phyloP scores from a whole-genome alignment of 345 rosid species.

The Excoecaria agallocha region DNA sequence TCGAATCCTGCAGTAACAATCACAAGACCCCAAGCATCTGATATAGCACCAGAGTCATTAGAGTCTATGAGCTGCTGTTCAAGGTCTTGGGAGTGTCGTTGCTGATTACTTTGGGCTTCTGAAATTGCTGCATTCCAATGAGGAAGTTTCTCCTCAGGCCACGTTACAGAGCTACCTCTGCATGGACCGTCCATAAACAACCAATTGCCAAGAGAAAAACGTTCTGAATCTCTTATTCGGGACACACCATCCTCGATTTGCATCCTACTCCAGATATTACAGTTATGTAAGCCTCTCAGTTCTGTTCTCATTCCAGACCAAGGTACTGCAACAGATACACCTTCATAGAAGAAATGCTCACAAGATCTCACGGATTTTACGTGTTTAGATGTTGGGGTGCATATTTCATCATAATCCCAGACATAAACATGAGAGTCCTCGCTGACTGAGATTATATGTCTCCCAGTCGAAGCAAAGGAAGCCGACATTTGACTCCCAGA shows the following conservation, averaged over 20 bases:
- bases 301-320: slow-evolving; percentile 47
- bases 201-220: slow-evolving; percentile 40
- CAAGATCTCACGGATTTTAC: slow-evolving; percentile 49
- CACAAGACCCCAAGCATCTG: slow-evolving; percentile 72
- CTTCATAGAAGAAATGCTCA: slow-evolving; percentile 65
- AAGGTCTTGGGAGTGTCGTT: slow-evolving; percentile 1
- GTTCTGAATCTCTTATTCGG: slow-evolving; percentile 6
- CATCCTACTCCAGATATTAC: slow-evolving; percentile 10
- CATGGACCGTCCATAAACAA: slow-evolving; percentile 49
- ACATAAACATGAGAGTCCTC: slow-evolving; percentile 68
- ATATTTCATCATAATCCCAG: slow-evolving; percentile 53
- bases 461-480: slow-evolving; percentile 61
- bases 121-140: slow-evolving; percentile 25
- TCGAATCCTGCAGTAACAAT: slow-evolving; percentile 76
- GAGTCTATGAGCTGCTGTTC: not conserved
- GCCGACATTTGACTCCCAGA: slow-evolving; percentile 75
- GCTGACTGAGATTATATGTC: slow-evolving; percentile 74
- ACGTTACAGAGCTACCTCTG: slow-evolving; percentile 58
- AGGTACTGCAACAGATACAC: slow-evolving; percentile 60
- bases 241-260: slow-evolving; percentile 20
- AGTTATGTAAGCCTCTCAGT: not conserved
- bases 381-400: slow-evolving; percentile 36
- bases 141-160: slow-evolving; percentile 92
- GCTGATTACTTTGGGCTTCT: slow-evolving; percentile 11
- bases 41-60: not conserved